These are phyloP conservation scores for Pleoardoris graminearum DNA, from an alignment of 2,329 filamentous ascomycete species.

Conservation along the genomic window DNA sequence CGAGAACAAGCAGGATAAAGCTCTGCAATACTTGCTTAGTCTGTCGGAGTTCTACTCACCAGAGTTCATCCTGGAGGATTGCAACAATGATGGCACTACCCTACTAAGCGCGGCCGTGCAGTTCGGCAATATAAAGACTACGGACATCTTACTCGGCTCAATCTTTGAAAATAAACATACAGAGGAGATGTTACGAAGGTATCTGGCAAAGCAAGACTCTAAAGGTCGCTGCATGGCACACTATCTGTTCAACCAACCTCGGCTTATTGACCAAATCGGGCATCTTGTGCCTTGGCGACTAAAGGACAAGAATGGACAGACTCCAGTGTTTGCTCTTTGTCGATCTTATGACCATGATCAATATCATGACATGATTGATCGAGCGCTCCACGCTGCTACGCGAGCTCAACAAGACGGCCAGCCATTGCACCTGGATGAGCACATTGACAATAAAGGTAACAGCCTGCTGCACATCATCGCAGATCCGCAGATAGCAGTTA, in stretches of 20 bases:
- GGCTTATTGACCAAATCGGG: slow-evolving; percentile 76
- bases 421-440: slow-evolving; percentile 87
- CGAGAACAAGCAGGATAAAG: slow-evolving; percentile 65
- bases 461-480: slow-evolving; percentile 95
- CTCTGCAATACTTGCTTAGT: slow-evolving; percentile 78
- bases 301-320: slow-evolving; percentile 95
- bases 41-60: slow-evolving; percentile 75
- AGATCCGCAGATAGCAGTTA: slow-evolving; percentile 73
- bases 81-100: slow-evolving; percentile 87
- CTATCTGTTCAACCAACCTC: slow-evolving; percentile 90
- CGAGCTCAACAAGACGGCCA: slow-evolving; percentile 74
- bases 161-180: slow-evolving; percentile 61
- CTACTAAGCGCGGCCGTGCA: slow-evolving; percentile 90
- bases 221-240: slow-evolving; percentile 91
- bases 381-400: slow-evolving; percentile 75
- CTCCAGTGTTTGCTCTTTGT: slow-evolving; percentile 93
- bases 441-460: slow-evolving; percentile 90
- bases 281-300: slow-evolving; percentile 82
- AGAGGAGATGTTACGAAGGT: slow-evolving; percentile 62
- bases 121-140: slow-evolving; percentile 72
- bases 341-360: slow-evolving; percentile 91
- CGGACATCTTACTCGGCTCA: slow-evolving; percentile 74
- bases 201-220: slow-evolving; percentile 76
- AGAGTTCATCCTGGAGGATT: slow-evolving; percentile 74
- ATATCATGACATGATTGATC: slow-evolving; percentile 85